Evolutionary conservation across 139 green algal species (phyloP), one percentile per base, ranked within the genome.

Genomic region (Chlamydomonas sp.): DNA sequence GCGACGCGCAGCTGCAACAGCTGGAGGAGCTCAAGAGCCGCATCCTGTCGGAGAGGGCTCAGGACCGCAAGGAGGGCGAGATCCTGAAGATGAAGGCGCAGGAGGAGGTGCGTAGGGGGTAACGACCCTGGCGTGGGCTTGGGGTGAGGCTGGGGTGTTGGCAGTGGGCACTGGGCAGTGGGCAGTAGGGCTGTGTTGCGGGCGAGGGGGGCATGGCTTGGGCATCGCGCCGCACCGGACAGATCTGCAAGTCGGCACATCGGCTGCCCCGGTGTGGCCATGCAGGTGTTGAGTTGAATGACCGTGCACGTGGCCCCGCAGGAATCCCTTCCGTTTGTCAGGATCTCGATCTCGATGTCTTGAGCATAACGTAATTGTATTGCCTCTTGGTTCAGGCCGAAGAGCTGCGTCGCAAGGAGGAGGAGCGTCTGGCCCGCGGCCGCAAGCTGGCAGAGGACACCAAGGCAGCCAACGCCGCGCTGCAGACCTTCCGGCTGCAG

Each of bases 1-100:
- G 90, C 17, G 91, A 94, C 3, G 89, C 91, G n/a, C 94, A 97
- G 86, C 90, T 94, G 82, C 77, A 91, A 83, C 94, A 97, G 90
- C 87, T 96, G 81, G 93, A 95, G 64, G 90, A 95, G 72, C 73
- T 91, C n/a, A 77, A 83, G 8, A 84, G 78, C 4, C 84, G 89
- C 73, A 87, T 95, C 79, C 82, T 92, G n/a, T 31, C 82, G 15
- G 91, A 92, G 85, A 89, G 93, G 17, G 89, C 81, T n/a, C 79
- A 89, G 81, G 68, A 91, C 61, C 89, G 88, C 80, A 62, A 73
- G 60, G 93, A 95, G 78, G 88, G 93, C 8, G 63, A 89, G 64
- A 80, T 91, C n/a, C 77, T 91, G 3, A 83, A 82, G 49, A 61
- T 90, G 75, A 89, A 87, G 64, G 93, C 91, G 66, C 80, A 81